Conservation (phyloP, 2,329 filamentous ascomycete genomes). For the Cadophora sp. region DNA sequence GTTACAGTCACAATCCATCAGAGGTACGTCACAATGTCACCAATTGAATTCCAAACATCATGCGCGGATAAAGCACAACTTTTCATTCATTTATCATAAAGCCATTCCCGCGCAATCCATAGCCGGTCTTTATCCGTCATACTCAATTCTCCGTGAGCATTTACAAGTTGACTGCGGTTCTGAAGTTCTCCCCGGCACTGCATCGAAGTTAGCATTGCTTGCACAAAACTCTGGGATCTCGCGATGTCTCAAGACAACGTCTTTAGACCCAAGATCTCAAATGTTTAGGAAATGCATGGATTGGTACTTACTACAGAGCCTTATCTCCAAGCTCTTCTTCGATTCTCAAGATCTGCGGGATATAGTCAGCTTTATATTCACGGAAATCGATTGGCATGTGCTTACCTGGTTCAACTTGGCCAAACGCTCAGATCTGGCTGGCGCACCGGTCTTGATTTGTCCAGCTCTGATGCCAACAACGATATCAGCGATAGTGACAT, state of each 20-base stretch:
- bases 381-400: background rate
- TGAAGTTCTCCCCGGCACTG: constrained; percentile 85
- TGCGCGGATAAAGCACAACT: constrained; percentile 29
- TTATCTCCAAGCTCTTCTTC: constrained; percentile 97
- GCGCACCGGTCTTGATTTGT: constrained; percentile 99
- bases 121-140: constrained; percentile 23
- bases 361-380: constrained; percentile 19
- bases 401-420: constrained; percentile 93
- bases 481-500: constrained; percentile 98
- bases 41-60: background rate
- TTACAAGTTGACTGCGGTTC: constrained; percentile 88
- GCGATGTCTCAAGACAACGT: too few species aligned
- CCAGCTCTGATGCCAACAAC: constrained; percentile 95
- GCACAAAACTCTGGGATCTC: too few species aligned
- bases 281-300: background rate
- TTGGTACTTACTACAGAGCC: constrained; percentile 68
- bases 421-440: constrained; percentile 94
- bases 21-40: background rate
- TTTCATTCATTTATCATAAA: constrained; percentile 34
- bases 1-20: background rate
- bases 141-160: constrained; percentile 13
- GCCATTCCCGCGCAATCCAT: constrained; percentile 25
- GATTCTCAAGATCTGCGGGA: constrained; percentile 81
- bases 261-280: too few species aligned
- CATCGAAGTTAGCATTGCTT: background rate